phyloP scores from a whole-genome alignment of 495 filamentous ascomycete species.

The Melanomma pulvis-pyrius region DNA sequence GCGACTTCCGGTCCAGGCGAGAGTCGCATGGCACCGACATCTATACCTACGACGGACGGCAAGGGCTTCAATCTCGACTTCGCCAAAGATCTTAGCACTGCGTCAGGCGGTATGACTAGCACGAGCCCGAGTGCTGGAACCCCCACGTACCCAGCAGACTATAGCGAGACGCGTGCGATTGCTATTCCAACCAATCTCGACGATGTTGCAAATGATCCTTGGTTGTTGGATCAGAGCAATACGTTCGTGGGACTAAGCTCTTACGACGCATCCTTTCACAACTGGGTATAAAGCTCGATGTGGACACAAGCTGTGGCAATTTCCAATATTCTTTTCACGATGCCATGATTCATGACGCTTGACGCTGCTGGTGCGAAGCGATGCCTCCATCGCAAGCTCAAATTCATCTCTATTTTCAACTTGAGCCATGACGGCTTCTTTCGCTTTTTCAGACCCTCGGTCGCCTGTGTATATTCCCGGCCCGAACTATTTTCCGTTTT shows the following conservation, averaged over 20 bases:
- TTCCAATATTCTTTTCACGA: slow-evolving; percentile 26
- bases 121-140: neutral
- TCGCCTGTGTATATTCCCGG: slow-evolving; percentile 36
- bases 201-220: slow-evolving; percentile 29
- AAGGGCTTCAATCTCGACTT: slow-evolving; percentile 21
- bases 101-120: slow-evolving; percentile 5
- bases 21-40: slow-evolving; percentile 15
- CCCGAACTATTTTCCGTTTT: slow-evolving; percentile 17
- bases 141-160: slow-evolving; percentile 11
- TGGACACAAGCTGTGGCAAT: neutral
- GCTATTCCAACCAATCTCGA: slow-evolving; percentile 30
- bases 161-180: slow-evolving; percentile 20
- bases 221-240: slow-evolving; percentile 20
- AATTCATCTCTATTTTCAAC: slow-evolving; percentile 2
- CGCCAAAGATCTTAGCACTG: neutral
- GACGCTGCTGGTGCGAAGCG: slow-evolving; percentile 18
- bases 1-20: slow-evolving; percentile 15
- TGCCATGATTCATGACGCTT: slow-evolving; percentile 34
- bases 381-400: neutral
- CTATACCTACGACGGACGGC: slow-evolving; percentile 11
- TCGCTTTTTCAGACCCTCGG: slow-evolving; percentile 17
- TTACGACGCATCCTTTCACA: neutral
- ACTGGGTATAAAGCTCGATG: slow-evolving; percentile 15
- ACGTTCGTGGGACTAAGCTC: slow-evolving; percentile 2
- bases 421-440: neutral